These are phyloP conservation scores for Cerrena zonata DNA, from an alignment of 1,284 basidiomycete species.

Conservation along the genomic window DNA sequence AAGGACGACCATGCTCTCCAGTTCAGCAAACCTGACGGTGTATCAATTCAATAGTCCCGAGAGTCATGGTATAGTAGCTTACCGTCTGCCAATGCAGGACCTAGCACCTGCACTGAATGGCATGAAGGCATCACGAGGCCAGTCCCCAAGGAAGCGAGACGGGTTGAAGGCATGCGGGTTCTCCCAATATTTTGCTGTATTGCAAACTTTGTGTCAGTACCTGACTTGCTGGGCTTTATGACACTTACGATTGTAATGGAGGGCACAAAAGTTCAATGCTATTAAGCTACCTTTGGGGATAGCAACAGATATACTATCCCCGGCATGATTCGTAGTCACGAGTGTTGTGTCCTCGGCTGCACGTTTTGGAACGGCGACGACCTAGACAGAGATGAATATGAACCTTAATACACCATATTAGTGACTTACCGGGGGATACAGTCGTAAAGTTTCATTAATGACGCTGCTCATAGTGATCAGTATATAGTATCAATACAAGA, in stretches of 20 bases:
- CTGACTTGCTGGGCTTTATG: no score
- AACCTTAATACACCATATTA: no score
- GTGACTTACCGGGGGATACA: conserved; percentile 53
- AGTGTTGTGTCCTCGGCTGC: conserved; percentile 44
- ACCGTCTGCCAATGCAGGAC: conserved; percentile 32
- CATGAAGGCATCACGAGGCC: no score
- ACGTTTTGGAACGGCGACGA: conserved; percentile 53
- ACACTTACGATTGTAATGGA: no score
- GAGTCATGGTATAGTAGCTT: conserved; percentile 15
- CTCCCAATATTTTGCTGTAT: no score
- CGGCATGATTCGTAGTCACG: conserved; percentile 31
- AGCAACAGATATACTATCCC: conserved; percentile 35
- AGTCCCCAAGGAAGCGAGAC: conserved; percentile 25
- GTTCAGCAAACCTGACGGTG: background rate
- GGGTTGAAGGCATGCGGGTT: no score
- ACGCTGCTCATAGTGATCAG: conserved; percentile 31
- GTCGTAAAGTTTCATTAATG: conserved; percentile 54
- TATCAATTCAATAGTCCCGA: no score
- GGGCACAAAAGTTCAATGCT: no score
- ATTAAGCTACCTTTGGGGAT: no score
- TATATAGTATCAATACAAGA: no score
- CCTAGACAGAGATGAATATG: no score
- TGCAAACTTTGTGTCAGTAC: no score
- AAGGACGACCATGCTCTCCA: background rate
- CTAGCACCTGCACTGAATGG: conserved; percentile 27